A percentile compares a stretch with the other conserved stretches of the same genome.
Conservation (phyloP, 345 rosid genomes). For the Turritis glabra region DNA sequence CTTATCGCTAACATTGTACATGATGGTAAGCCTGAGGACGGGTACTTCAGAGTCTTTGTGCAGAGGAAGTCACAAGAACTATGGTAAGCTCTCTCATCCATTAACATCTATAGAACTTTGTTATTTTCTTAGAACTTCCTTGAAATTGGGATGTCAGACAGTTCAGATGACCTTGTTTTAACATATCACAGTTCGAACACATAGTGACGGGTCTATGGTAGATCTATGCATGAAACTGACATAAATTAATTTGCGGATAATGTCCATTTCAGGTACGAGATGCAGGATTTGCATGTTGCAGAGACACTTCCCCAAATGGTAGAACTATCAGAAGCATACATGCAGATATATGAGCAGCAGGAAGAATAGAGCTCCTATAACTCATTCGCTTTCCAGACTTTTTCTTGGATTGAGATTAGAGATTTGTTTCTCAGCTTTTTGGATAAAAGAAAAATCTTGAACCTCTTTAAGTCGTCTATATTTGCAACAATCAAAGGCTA, state of each 20-base stretch:
- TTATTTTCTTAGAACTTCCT: neutral
- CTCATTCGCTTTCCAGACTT: neutral
- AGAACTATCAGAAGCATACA: constrained; percentile 88
- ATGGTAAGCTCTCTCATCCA: constrained; percentile 49
- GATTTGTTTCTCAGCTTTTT: neutral
- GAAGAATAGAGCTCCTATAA: constrained; percentile 18
- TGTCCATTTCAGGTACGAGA: constrained; percentile 78
- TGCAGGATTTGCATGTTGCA: constrained; percentile 96
- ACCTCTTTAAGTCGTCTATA: neutral
- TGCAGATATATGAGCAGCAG: constrained; percentile 98
- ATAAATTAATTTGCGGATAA: neutral
- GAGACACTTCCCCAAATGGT: constrained; percentile 99
- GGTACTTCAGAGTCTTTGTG: constrained; percentile 91
- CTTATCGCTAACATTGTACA: constrained; percentile 94
- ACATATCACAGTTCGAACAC: neutral
- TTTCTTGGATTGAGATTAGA: constrained; percentile 1
- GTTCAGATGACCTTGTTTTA: neutral
- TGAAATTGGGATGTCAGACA: too few relatives aligned
- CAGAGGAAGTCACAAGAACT: constrained; percentile 94
- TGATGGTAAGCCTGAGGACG: constrained; percentile 96
- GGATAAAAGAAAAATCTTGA: neutral
- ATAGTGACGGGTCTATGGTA: neutral
- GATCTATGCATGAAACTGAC: neutral
- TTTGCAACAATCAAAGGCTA: neutral
- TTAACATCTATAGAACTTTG: neutral